Percentiles rank a stretch among this genome's conserved stretches.
These are phyloP conservation scores for Wallemia mellicola DNA, from an alignment of 1,284 basidiomycete species.

Conservation along the genomic window DNA sequence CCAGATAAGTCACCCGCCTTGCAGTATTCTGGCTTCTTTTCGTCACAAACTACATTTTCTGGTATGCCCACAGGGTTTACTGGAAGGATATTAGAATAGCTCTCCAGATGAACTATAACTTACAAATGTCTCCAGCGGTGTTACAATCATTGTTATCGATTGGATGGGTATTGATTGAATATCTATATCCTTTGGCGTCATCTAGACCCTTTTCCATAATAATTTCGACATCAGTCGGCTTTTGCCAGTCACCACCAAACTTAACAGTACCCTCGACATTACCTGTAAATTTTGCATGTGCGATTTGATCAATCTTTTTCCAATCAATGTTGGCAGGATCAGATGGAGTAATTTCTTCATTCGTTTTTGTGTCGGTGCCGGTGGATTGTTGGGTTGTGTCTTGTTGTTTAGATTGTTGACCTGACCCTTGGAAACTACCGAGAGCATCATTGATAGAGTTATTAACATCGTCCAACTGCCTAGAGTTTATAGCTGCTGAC, in stretches of 20 bases:
- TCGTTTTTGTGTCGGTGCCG: neutral
- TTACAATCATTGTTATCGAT: neutral
- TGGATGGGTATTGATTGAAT: neutral
- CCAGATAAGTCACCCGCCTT: constrained; percentile 11
- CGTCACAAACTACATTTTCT: constrained; percentile 8
- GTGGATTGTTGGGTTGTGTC: neutral
- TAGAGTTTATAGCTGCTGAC: neutral
- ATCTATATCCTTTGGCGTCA: neutral
- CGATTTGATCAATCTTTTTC: neutral
- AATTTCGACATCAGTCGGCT: neutral
- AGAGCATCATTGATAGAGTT: neutral
- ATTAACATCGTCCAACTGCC: neutral
- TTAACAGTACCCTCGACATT: neutral
- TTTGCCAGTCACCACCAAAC: neutral
- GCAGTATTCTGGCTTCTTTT: constrained; percentile 9
- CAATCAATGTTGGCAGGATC: neutral
- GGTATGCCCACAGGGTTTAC: constrained; percentile 9
- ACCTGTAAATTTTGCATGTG: neutral
- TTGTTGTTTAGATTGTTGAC: neutral
- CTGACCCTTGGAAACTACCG: neutral
- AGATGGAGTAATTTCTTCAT: neutral
- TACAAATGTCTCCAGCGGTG: neutral
- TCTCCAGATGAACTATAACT: too few species aligned
- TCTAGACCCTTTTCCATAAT: neutral
- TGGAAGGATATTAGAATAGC: too few species aligned